phyloP scores from a whole-genome alignment of 306 rosid species.

The Pyrus communis region DNA sequence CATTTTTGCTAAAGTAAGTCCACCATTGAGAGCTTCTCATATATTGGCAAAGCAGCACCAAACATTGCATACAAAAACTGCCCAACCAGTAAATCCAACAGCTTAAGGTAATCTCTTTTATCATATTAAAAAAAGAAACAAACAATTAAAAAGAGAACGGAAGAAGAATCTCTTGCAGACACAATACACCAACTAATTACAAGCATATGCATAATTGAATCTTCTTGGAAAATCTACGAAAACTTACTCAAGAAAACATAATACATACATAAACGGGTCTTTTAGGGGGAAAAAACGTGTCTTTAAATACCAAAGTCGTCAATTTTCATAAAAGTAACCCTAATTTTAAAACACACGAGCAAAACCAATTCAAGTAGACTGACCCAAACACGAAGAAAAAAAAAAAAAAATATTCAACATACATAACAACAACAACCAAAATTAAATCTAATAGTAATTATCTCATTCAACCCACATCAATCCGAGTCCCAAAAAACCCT shows the following conservation, averaged over 20 bases:
- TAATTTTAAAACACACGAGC: neutral
- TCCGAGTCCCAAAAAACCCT: slow-evolving; percentile 1
- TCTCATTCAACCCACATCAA: neutral
- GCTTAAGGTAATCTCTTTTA: neutral
- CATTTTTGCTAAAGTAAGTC: neutral
- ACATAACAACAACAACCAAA: neutral
- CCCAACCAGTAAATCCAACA: slow-evolving; percentile 1
- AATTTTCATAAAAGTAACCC: neutral
- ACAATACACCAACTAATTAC: neutral
- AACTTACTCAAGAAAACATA: neutral
- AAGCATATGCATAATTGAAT: neutral
- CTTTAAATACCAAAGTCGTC: neutral
- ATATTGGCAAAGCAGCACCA: neutral
- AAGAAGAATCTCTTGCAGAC: neutral
- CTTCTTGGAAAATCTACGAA: neutral
- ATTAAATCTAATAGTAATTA: neutral
- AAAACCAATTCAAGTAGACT: neutral
- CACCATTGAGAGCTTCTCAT: neutral
- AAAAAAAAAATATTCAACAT: neutral
- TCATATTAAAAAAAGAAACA: neutral
- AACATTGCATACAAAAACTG: neutral
- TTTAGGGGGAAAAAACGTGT: neutral
- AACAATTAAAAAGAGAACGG: neutral
- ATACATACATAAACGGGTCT: neutral
- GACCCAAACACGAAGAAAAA: neutral